Percentiles rank a stretch among this genome's conserved stretches.
phyloP scores from a whole-genome alignment of 345 rosid genomes.

The Hibiscus trionum region DNA sequence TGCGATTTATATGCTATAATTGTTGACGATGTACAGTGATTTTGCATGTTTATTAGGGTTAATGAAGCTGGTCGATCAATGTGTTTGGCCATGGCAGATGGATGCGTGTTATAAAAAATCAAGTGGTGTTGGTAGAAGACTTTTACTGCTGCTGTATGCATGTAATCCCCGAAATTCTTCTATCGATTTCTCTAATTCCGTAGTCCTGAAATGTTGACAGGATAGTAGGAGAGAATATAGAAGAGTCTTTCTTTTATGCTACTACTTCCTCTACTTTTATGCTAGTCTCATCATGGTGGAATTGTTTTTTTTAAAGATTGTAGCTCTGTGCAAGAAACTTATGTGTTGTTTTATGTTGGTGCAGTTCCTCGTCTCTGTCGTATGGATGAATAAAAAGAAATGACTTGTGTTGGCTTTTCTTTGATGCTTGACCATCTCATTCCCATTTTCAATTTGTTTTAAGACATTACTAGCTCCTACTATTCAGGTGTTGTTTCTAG shows the following conservation, averaged over 20 bases:
- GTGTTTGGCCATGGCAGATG: slow-evolving; percentile 3
- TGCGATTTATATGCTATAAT: background rate
- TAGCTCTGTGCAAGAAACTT: slow-evolving; percentile 12
- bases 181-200: slow-evolving; percentile 23
- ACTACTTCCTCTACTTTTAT: background rate
- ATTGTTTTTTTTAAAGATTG: slow-evolving; percentile 14
- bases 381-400: slow-evolving; percentile 15
- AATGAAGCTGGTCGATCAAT: slow-evolving; percentile 12
- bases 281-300: slow-evolving; percentile 12
- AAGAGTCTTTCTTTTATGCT: too few species aligned
- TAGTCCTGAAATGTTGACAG: slow-evolving; percentile 29
- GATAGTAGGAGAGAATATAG: slow-evolving; percentile 21
- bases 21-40: background rate
- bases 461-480: background rate
- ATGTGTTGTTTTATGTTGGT: background rate
- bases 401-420: background rate
- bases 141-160: slow-evolving; percentile 25
- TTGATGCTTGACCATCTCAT: background rate
- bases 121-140: slow-evolving; percentile 24
- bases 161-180: slow-evolving; percentile 26
- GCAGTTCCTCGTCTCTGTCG: background rate
- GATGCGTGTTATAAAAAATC: slow-evolving; percentile 13
- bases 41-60: slow-evolving; percentile 18
- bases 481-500: background rate
- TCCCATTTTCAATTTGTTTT: background rate